phyloP scores from a whole-genome alignment of 345 rosid species.

The Tarenaya hassleriana region DNA sequence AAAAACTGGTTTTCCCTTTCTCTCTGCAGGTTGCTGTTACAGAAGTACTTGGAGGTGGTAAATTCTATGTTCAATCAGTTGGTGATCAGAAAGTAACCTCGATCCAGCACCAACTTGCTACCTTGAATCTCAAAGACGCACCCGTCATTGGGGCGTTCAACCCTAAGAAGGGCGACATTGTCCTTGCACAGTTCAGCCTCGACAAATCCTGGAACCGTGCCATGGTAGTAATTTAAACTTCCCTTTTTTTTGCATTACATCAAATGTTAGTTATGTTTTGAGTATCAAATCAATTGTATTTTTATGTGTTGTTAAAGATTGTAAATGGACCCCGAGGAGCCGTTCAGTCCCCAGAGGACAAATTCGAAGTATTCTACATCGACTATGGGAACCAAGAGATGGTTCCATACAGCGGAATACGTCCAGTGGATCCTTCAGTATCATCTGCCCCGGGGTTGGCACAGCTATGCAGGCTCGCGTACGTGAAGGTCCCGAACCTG shows the following conservation, averaged over 20 bases:
- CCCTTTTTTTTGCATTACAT: background rate
- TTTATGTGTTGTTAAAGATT: conserved; percentile 40
- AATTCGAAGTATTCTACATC: conserved; percentile 88
- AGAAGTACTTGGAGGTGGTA: conserved; percentile 86
- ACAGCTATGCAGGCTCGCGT: conserved; percentile 91
- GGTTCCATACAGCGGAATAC: conserved; percentile 59
- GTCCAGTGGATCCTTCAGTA: conserved; percentile 74
- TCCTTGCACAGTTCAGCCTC: conserved; percentile 90
- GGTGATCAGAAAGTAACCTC: conserved; percentile 79
- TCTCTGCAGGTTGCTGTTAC: conserved; percentile 82
- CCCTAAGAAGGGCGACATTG: conserved; percentile 84
- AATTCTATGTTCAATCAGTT: conserved; percentile 76
- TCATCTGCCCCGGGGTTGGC: conserved; percentile 74
- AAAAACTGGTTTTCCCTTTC: conserved; percentile 6
- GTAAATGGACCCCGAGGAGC: conserved; percentile 77
- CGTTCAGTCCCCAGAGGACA: conserved; percentile 59
- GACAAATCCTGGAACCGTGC: conserved; percentile 99
- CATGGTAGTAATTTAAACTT: conserved; percentile 48
- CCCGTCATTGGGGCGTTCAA: conserved; percentile 80
- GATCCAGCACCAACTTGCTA: conserved; percentile 70
- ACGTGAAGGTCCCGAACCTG: conserved; percentile 74
- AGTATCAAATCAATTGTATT: conserved; percentile 8
- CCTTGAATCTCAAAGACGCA: conserved; percentile 63
- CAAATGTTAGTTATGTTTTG: background rate
- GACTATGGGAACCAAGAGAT: conserved; percentile 94